These are phyloP conservation scores for Ophiorrhiza pumila DNA, from an alignment of 257 asterid genomes.

Conservation along the genomic window DNA sequence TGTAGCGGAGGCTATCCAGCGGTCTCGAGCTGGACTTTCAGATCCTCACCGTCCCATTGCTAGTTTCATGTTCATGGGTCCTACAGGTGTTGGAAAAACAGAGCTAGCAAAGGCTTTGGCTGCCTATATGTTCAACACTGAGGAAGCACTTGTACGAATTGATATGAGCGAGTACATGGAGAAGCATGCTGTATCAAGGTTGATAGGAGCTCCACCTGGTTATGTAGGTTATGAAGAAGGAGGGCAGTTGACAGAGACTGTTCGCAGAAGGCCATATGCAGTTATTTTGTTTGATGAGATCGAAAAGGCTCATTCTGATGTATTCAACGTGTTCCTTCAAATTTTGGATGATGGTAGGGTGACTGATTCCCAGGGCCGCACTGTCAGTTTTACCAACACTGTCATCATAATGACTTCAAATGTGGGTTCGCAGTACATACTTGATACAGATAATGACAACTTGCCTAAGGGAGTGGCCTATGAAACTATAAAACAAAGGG, in stretches of 20 bases:
- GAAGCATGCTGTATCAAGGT: constrained; percentile 87
- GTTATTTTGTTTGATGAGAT: constrained; percentile 89
- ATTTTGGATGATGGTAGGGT: constrained; percentile 94
- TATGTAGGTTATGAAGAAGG: constrained; percentile 97
- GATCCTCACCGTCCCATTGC: constrained; percentile 98
- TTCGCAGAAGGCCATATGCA: constrained; percentile 87
- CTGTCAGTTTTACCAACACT: constrained; percentile 82
- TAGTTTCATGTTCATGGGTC: constrained; percentile 99
- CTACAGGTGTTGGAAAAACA: constrained; percentile 95
- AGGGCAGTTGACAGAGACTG: constrained; percentile 80
- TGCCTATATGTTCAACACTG: constrained; percentile 82
- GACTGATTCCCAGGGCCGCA: constrained; percentile 92
- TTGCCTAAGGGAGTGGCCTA: constrained; percentile 59
- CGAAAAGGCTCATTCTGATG: constrained; percentile 91
- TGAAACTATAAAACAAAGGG: constrained; percentile 65
- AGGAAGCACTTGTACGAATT: constrained; percentile 87
- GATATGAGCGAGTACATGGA: constrained; percentile 99
- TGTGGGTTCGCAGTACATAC: constrained; percentile 85
- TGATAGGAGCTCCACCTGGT: constrained; percentile 97
- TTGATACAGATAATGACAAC: constrained; percentile 53
- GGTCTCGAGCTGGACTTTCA: constrained; percentile 94
- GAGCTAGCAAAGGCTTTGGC: constrained; percentile 96
- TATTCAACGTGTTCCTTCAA: constrained; percentile 88
- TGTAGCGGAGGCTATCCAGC: constrained; percentile 92
- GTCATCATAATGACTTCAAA: constrained; percentile 94